Conservation (phyloP, 768 basidiomycete species). For the Pisolithus orientalis region DNA sequence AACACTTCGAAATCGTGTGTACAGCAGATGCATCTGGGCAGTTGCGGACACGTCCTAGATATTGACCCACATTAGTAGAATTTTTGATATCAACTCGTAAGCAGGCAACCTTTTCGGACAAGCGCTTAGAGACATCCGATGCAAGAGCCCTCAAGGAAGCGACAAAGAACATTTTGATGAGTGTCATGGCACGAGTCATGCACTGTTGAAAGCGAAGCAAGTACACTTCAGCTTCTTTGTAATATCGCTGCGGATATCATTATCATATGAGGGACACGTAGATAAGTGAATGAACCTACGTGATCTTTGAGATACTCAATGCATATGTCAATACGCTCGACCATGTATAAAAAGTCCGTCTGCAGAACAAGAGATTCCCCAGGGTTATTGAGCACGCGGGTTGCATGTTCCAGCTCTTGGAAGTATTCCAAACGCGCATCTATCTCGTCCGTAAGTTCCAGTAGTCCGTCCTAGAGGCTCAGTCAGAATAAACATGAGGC, state of each 20-base stretch:
- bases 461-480: slow-evolving; percentile 56
- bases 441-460: slow-evolving; percentile 80
- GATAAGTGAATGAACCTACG: slow-evolving; percentile 40
- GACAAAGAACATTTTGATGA: slow-evolving; percentile 96
- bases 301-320: slow-evolving; percentile 85
- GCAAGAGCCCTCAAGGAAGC: slow-evolving; percentile 75
- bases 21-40: slow-evolving; percentile 79
- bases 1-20: slow-evolving; percentile 78
- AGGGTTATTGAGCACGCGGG: slow-evolving; percentile 89
- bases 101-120: slow-evolving; percentile 61
- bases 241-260: slow-evolving; percentile 60
- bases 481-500: not conserved
- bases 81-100: not conserved
- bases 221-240: slow-evolving; percentile 88
- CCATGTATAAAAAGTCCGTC: slow-evolving; percentile 92
- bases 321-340: slow-evolving; percentile 91
- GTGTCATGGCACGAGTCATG: slow-evolving; percentile 95
- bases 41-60: slow-evolving; percentile 69
- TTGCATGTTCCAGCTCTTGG: slow-evolving; percentile 88
- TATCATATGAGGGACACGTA: not conserved
- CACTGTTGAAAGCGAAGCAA: slow-evolving; percentile 97
- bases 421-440: slow-evolving; percentile 83
- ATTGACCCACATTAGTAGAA: not conserved
- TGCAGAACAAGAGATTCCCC: slow-evolving; percentile 88
- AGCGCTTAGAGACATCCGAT: slow-evolving; percentile 66